These are phyloP conservation scores for Emmonsiellopsis sp. DNA, from an alignment of 2,329 filamentous ascomycete species.

Conservation along the genomic window DNA sequence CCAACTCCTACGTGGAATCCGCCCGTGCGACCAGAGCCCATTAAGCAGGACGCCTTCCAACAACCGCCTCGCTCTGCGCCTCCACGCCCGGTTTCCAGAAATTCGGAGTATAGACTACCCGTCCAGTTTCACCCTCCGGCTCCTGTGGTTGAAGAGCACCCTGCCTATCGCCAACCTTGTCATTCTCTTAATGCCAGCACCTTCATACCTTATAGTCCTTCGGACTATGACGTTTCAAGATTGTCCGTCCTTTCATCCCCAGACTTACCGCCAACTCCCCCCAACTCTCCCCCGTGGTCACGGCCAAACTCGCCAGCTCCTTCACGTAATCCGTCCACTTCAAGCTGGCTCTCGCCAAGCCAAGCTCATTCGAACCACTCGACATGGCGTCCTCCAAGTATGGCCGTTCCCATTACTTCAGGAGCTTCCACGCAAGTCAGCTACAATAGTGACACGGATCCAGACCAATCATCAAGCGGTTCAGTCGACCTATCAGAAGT, in stretches of 20 bases:
- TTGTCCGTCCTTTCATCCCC: background rate
- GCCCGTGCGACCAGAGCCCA: background rate
- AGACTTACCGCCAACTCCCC: background rate
- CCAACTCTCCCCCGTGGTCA: background rate
- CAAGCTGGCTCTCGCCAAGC: background rate
- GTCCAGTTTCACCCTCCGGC: background rate
- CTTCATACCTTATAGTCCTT: slow-evolving; percentile 2
- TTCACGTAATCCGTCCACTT: background rate
- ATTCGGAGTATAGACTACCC: background rate
- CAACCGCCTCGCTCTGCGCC: background rate
- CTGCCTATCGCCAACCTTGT: background rate
- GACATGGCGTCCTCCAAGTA: background rate
- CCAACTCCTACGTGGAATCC: background rate
- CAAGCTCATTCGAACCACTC: background rate
- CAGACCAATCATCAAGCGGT: slow-evolving; percentile 20
- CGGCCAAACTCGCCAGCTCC: background rate
- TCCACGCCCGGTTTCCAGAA: background rate
- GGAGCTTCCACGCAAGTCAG: slow-evolving; percentile 1
- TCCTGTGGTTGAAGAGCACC: slow-evolving; percentile 1
- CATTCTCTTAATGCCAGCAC: background rate
- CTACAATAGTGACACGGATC: slow-evolving; percentile 13
- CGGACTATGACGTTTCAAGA: slow-evolving; percentile 3
- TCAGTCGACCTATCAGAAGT: slow-evolving; percentile 41
- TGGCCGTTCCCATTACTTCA: background rate
- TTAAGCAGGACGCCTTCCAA: background rate